A percentile compares a stretch with the other conserved stretches of the same genome.
Conservation (phyloP, 169 alveolate genomes). For the Besnoitia besnoiti region DNA sequence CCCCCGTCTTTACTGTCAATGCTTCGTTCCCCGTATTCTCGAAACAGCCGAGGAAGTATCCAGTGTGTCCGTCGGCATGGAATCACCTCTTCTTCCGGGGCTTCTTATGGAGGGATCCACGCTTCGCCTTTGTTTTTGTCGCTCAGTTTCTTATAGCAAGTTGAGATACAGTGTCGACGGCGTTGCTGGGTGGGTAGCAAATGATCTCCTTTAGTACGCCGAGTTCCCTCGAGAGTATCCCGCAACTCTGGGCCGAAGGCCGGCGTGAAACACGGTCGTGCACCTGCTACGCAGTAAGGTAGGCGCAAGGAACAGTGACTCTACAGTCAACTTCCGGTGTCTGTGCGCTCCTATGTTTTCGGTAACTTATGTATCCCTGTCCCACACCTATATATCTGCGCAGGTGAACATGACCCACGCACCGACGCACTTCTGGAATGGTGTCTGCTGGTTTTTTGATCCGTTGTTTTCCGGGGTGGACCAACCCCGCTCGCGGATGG, state of each 20-base stretch:
- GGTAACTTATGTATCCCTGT: too few species aligned
- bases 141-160: background rate
- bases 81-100: slow-evolving; percentile 16
- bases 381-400: background rate
- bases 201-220: too few species aligned
- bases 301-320: background rate
- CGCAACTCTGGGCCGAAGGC: too few species aligned
- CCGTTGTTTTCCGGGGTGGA: background rate
- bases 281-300: too few species aligned
- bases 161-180: too few species aligned
- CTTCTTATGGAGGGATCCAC: slow-evolving; percentile 28
- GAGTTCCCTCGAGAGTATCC: too few species aligned
- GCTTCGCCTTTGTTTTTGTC: background rate
- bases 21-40: background rate
- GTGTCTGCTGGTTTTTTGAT: slow-evolving; percentile 21
- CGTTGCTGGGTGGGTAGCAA: too few species aligned
- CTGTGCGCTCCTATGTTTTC: too few species aligned
- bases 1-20: background rate
- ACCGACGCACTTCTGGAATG: background rate
- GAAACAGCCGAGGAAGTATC: background rate
- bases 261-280: background rate
- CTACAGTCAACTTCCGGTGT: background rate
- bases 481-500: background rate
- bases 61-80: background rate
- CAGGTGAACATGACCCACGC: slow-evolving; percentile 6